These are phyloP conservation scores for Grosmannia huntii DNA, from an alignment of 2,329 filamentous ascomycete genomes.

Conservation along the genomic window DNA sequence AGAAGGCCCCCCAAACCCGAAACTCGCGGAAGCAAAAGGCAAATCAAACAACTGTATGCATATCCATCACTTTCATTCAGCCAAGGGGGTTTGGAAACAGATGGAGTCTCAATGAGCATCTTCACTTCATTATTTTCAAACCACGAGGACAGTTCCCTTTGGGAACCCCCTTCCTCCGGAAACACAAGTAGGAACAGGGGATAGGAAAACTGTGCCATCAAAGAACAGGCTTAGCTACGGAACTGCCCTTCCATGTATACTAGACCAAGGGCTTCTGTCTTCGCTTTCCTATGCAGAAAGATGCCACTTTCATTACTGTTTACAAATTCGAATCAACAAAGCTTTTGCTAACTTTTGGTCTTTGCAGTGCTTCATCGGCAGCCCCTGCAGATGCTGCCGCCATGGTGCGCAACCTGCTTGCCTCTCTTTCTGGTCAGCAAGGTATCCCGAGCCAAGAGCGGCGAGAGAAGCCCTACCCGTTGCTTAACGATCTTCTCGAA, in stretches of 20 bases:
- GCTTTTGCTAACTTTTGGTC: neutral
- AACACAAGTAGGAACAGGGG: neutral
- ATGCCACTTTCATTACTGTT: neutral
- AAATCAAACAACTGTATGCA: constrained; percentile 1
- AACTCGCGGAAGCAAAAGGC: neutral
- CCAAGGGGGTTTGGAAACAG: neutral
- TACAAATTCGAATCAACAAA: neutral
- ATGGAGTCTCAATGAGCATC: neutral
- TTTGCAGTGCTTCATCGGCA: constrained; percentile 43
- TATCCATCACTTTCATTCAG: neutral
- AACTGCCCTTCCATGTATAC: neutral
- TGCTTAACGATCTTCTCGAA: constrained; percentile 74
- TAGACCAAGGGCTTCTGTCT: neutral
- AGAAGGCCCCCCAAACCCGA: neutral
- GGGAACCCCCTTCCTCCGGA: neutral
- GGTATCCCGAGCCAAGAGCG: constrained; percentile 23
- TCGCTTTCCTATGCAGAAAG: neutral
- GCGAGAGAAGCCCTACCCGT: constrained; percentile 61
- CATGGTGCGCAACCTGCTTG: constrained; percentile 78
- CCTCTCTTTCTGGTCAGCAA: constrained; percentile 54
- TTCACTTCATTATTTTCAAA: neutral
- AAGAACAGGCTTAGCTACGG: neutral
- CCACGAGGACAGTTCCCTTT: neutral
- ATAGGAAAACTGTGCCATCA: neutral
- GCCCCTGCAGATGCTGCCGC: constrained; percentile 55